Percentiles rank a stretch among this genome's conserved stretches.
Conservation (phyloP, 805 yeast species). For the Wickerhamomyces tratensis region DNA sequence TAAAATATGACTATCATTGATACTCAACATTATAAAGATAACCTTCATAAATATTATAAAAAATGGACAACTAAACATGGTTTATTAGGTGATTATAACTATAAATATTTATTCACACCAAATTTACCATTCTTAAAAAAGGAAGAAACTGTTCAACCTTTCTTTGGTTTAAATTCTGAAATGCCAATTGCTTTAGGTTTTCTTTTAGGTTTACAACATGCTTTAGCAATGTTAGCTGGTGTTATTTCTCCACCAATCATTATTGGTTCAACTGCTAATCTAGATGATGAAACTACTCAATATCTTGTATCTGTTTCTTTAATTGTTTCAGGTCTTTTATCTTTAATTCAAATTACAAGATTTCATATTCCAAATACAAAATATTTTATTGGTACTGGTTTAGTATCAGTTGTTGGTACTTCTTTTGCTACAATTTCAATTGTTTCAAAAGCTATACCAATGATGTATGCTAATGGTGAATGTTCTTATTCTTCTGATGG, state of each 20-base stretch:
- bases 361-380: constrained; percentile 68
- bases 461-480: constrained; percentile 65
- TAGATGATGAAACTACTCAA: constrained; percentile 40
- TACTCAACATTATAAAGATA: too few species aligned
- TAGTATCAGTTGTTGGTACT: constrained; percentile 83
- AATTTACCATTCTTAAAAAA: constrained; percentile 53
- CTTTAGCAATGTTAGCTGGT: constrained; percentile 89
- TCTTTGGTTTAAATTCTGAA: constrained; percentile 69
- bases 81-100: constrained; percentile 79
- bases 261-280: constrained; percentile 55
- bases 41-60: too few species aligned
- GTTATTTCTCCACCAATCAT: constrained; percentile 77
- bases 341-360: constrained; percentile 71
- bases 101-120: constrained; percentile 72
- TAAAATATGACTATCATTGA: too few species aligned
- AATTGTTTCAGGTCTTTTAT: constrained; percentile 62
- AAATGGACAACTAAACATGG: constrained; percentile 61
- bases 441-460: constrained; percentile 65
- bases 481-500: constrained; percentile 65
- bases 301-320: constrained; percentile 66
- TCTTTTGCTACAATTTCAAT: constrained; percentile 83
- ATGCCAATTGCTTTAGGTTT: constrained; percentile 75
- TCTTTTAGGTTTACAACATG: constrained; percentile 77
- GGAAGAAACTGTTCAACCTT: constrained; percentile 52
- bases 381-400: constrained; percentile 82